phyloP scores from a whole-genome alignment of 2,329 filamentous ascomycete genomes.

The Cryphonectria radicalis region DNA sequence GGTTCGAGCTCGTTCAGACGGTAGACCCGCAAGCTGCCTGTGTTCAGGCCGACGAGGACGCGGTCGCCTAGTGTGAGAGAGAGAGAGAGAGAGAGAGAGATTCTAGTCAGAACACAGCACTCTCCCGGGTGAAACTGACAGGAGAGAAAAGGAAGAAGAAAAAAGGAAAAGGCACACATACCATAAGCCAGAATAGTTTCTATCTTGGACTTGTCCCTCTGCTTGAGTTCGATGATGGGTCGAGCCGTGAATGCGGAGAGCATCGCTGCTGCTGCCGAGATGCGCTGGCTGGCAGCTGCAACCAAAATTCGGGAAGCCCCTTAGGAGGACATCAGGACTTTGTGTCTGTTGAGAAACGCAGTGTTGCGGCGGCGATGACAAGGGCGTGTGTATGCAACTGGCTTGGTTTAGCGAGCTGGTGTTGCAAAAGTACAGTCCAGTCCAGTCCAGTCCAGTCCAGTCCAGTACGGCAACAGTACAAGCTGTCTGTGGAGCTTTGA shows the following conservation, averaged over 20 bases:
- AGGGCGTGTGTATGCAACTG: neutral
- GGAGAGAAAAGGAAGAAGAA: neutral
- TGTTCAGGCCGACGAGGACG: conserved; percentile 89
- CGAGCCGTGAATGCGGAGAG: conserved; percentile 96
- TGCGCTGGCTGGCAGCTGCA: conserved; percentile 29
- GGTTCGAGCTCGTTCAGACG: conserved; percentile 73
- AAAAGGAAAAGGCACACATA: conserved; percentile 42
- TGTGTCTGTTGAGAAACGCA: neutral
- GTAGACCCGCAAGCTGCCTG: conserved; percentile 86
- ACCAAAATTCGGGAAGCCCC: conserved; percentile 1
- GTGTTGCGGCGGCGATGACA: neutral
- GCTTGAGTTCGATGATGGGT: conserved; percentile 94
- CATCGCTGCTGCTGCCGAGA: conserved; percentile 61
- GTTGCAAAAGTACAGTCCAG: conserved; percentile 9
- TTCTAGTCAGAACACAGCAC: conserved; percentile 3
- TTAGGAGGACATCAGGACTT: conserved; percentile 29
- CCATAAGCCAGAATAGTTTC: conserved; percentile 93
- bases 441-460: neutral
- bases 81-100: neutral
- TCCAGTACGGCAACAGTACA: conserved; percentile 12
- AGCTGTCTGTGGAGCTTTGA: conserved; percentile 24
- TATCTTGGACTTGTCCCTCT: conserved; percentile 94
- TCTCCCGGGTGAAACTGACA: too few relatives aligned
- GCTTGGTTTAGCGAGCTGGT: conserved; percentile 6
- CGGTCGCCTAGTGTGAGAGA: conserved; percentile 75